A percentile compares a stretch with the other conserved stretches of the same genome.
Evolutionary conservation across 2,329 filamentous ascomycete species (phyloP).

Genomic region (Monosporascus cannonballus): DNA sequence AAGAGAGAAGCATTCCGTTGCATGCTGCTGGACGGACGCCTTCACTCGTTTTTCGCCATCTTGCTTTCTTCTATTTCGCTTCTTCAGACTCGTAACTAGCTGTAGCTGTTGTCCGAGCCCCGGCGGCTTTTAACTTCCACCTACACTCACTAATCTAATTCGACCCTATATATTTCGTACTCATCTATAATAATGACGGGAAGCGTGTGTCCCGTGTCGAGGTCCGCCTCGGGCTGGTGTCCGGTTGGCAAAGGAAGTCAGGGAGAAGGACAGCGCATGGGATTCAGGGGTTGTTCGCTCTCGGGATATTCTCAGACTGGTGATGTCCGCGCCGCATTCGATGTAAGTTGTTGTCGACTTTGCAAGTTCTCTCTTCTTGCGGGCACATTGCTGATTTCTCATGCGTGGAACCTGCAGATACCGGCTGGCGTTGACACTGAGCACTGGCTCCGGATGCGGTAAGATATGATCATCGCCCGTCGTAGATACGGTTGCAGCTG

Average conservation of each 20-base stretch:
- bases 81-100: too few species aligned
- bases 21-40: too few species aligned
- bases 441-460: conserved; percentile 40
- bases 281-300: conserved; percentile 29
- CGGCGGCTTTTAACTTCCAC: too few species aligned
- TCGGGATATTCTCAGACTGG: conserved; percentile 29
- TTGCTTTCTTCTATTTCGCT: too few species aligned
- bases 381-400: neutral
- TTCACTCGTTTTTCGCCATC: too few species aligned
- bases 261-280: conserved; percentile 21
- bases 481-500: neutral
- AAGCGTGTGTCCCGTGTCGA: conserved; percentile 24
- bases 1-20: too few species aligned
- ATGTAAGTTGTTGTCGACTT: conserved; percentile 8
- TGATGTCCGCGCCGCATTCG: conserved; percentile 28
- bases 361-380: neutral
- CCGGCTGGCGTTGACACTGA: conserved; percentile 37
- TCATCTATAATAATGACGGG: conserved; percentile 10
- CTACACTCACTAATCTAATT: too few species aligned
- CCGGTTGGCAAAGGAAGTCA: conserved; percentile 21
- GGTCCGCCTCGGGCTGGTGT: conserved; percentile 17
- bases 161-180: too few species aligned
- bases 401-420: conserved; percentile 28
- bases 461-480: neutral
- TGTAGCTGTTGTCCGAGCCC: too few species aligned